phyloP scores from a whole-genome alignment of 495 filamentous ascomycete genomes.

The Penicillium robsamsonii region DNA sequence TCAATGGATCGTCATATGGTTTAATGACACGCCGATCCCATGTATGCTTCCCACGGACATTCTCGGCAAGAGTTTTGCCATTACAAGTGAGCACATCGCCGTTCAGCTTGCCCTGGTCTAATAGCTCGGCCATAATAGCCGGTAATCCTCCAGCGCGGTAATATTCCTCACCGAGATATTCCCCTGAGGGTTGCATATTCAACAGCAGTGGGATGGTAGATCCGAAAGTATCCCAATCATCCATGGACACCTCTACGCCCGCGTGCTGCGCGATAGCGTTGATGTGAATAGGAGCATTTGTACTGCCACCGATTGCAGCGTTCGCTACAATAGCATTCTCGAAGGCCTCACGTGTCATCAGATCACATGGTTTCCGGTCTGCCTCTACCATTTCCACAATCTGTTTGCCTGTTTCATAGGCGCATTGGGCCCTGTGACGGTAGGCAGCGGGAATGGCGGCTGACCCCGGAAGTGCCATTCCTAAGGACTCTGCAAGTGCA shows the following conservation, averaged over 20 bases:
- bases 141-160: constrained; percentile 54
- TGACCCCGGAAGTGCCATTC: constrained; percentile 56
- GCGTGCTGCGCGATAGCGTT: constrained; percentile 55
- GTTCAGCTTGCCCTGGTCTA: constrained; percentile 46
- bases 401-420: constrained; percentile 51
- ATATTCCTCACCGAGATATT: constrained; percentile 53
- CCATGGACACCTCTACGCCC: constrained; percentile 48
- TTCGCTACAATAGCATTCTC: constrained; percentile 56
- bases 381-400: constrained; percentile 55
- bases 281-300: constrained; percentile 56
- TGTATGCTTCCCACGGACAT: constrained; percentile 41
- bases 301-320: constrained; percentile 55
- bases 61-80: constrained; percentile 40
- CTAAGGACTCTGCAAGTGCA: constrained; percentile 53
- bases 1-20: constrained; percentile 44
- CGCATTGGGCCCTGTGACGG: constrained; percentile 50
- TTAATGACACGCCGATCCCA: constrained; percentile 48
- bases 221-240: constrained; percentile 54
- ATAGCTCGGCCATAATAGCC: constrained; percentile 52
- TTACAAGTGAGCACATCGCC: constrained; percentile 44
- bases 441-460: constrained; percentile 55
- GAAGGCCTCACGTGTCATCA: constrained; percentile 55
- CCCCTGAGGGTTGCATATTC: constrained; percentile 55
- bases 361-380: constrained; percentile 55
- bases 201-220: constrained; percentile 50